Conservation (phyloP, 257 asterid genomes). For the Nicotiana attenuata region DNA sequence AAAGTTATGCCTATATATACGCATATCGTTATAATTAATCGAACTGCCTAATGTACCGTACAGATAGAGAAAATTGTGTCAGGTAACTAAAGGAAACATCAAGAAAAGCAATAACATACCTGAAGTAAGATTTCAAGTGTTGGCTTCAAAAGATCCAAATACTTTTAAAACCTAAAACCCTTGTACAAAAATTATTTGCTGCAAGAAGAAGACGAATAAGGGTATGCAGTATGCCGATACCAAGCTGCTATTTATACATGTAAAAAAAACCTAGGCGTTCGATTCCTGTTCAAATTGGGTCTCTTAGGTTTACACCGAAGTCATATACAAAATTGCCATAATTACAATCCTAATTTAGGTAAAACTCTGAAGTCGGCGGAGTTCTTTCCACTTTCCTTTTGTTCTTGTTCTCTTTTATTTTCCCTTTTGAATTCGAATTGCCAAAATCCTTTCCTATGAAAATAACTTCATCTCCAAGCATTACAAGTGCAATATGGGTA, state of each 20-base stretch:
- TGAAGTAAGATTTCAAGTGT: neutral
- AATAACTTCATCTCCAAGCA: neutral
- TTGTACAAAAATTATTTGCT: neutral
- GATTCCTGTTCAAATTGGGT: slow-evolving; percentile 4
- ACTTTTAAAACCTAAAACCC: neutral
- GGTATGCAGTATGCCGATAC: neutral
- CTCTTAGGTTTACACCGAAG: neutral
- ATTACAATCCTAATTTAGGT: neutral
- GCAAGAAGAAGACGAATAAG: neutral
- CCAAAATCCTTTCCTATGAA: neutral
- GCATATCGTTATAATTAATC: too few relatives aligned
- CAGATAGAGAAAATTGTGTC: neutral
- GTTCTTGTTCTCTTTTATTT: neutral
- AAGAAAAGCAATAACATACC: neutral
- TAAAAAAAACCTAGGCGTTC: neutral
- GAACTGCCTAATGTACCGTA: neutral
- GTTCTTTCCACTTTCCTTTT: neutral
- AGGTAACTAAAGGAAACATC: neutral
- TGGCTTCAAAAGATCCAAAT: neutral
- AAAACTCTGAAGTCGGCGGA: neutral
- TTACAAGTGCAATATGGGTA: too few relatives aligned
- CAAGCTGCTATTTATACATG: neutral
- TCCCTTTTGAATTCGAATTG: neutral
- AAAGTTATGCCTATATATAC: too few relatives aligned
- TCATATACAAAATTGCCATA: neutral